These are phyloP conservation scores for Mercurialis annua DNA, from an alignment of 345 rosid species.

Conservation along the genomic window DNA sequence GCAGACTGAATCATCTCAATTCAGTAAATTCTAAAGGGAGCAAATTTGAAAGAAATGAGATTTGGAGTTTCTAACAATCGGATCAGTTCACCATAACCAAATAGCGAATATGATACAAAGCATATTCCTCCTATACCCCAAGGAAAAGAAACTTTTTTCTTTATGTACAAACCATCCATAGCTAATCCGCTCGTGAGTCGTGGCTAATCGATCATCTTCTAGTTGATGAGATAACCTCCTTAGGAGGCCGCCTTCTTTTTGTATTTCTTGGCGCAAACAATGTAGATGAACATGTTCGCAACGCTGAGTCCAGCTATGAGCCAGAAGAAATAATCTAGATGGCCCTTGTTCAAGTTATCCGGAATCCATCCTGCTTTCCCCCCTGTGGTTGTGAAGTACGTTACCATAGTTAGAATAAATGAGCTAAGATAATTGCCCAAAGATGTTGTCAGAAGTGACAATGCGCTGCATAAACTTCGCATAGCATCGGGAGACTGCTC, in stretches of 20 bases:
- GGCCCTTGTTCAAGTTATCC: slow-evolving; percentile 79
- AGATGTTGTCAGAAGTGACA: slow-evolving; percentile 65
- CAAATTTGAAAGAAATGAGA: too few relatives aligned
- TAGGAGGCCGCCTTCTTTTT: slow-evolving; percentile 54
- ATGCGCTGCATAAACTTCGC: slow-evolving; percentile 84
- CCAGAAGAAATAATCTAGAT: slow-evolving; percentile 95
- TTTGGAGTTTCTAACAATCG: too few relatives aligned
- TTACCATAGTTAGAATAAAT: slow-evolving; percentile 69
- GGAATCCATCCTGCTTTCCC: slow-evolving; percentile 86
- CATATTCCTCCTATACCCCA: background rate
- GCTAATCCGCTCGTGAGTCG: too few relatives aligned
- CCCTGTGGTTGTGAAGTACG: slow-evolving; percentile 54
- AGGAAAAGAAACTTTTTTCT: background rate
- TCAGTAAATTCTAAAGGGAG: too few relatives aligned
- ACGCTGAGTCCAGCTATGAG: slow-evolving; percentile 76
- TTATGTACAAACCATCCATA: background rate
- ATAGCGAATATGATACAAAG: background rate
- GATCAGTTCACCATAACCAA: background rate
- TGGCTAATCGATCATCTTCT: background rate
- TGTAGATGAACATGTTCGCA: slow-evolving; percentile 57
- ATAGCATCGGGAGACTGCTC: slow-evolving; percentile 95
- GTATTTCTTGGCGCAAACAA: slow-evolving; percentile 62
- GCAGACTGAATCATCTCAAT: too few relatives aligned
- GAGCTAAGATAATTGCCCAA: slow-evolving; percentile 87
- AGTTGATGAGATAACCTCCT: background rate